Percentiles rank a stretch among this genome's conserved stretches.
Conservation (phyloP, 176 grass and related monocot species). For the Areca catechu region DNA sequence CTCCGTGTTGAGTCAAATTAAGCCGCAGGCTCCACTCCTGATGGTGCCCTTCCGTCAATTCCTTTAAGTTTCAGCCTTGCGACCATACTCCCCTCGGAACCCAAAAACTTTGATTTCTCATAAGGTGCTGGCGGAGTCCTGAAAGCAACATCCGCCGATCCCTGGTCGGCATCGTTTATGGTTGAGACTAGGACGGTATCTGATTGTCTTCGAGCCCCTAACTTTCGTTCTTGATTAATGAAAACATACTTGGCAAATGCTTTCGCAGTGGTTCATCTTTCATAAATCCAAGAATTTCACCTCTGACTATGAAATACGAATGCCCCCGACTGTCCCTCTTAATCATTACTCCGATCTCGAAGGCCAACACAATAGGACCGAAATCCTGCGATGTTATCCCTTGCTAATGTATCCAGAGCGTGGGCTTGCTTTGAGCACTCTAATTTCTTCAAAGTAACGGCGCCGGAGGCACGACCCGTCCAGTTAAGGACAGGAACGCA, state of each 20-base stretch:
- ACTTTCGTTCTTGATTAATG: conserved; percentile 52
- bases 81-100: conserved; percentile 31
- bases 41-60: conserved; percentile 28
- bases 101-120: conserved; percentile 36
- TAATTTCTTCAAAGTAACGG: too few species aligned
- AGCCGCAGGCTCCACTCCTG: conserved; percentile 35
- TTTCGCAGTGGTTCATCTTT: conserved; percentile 46
- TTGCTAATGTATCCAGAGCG: too few species aligned
- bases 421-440: too few species aligned
- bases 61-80: conserved; percentile 36
- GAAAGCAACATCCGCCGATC: conserved; percentile 35
- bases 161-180: conserved; percentile 42
- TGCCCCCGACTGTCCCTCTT: conserved; percentile 45
- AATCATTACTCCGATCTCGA: conserved; percentile 12
- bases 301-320: conserved; percentile 51
- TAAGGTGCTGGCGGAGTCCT: conserved; percentile 29
- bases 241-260: conserved; percentile 51
- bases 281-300: conserved; percentile 54
- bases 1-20: conserved; percentile 41
- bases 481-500: too few species aligned
- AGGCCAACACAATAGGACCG: conserved; percentile 14
- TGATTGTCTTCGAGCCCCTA: conserved; percentile 40
- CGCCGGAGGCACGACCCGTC: too few species aligned
- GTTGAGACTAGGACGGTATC: conserved; percentile 44
- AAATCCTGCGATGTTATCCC: too few species aligned